phyloP scores from a whole-genome alignment of 2,329 filamentous ascomycete species.

The Neofusicoccum ribis region DNA sequence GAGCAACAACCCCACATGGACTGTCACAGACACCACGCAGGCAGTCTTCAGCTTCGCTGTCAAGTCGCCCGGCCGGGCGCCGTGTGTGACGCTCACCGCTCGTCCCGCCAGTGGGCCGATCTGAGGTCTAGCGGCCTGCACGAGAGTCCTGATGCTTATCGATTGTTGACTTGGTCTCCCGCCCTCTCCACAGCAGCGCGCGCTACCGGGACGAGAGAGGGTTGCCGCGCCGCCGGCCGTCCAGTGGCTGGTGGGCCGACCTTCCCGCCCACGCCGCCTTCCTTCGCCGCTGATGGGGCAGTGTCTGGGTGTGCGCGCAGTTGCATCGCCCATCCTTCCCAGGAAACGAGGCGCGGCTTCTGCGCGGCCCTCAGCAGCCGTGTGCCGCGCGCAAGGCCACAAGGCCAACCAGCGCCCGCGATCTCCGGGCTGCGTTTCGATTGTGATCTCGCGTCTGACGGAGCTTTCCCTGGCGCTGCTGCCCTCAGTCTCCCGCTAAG shows the following conservation, averaged over 20 bases:
- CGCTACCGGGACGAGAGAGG: too few relatives aligned
- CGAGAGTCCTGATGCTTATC: slow-evolving; percentile 5
- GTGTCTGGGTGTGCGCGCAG: background rate
- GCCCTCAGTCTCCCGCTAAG: background rate
- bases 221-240: too few relatives aligned
- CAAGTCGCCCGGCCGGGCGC: slow-evolving; percentile 7
- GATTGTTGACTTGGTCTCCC: background rate
- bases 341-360: background rate
- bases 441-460: background rate
- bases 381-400: slow-evolving; percentile 10
- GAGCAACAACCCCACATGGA: slow-evolving; percentile 4
- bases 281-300: background rate
- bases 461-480: background rate
- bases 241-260: background rate
- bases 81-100: slow-evolving; percentile 15
- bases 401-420: slow-evolving; percentile 6
- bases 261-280: background rate
- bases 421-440: slow-evolving; percentile 9
- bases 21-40: slow-evolving; percentile 9
- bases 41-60: slow-evolving; percentile 16
- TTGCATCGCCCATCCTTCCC: background rate
- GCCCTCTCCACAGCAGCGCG: background rate
- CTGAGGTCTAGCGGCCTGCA: background rate
- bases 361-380: too few relatives aligned
- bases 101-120: slow-evolving; percentile 8